Conservation (phyloP, 768 basidiomycete species). For the Leucocoprinus sp. region DNA sequence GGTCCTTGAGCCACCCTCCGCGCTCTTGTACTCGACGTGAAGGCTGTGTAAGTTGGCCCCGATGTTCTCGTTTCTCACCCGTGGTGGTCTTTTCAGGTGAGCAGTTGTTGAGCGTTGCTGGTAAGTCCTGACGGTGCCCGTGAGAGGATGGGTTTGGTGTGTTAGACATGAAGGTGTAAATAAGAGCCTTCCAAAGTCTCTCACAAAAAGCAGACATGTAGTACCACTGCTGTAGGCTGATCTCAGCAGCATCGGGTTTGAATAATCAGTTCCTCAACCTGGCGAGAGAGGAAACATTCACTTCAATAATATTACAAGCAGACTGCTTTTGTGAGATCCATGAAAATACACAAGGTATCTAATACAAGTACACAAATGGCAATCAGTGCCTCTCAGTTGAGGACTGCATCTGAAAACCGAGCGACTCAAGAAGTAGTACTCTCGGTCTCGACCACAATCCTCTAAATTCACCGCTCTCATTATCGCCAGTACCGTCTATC, state of each 20-base stretch:
- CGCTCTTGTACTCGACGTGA: background rate
- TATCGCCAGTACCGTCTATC: background rate
- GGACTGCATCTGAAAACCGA: background rate
- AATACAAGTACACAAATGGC: too few species aligned
- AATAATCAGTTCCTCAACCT: too few species aligned
- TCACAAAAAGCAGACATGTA: too few species aligned
- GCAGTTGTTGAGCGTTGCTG: background rate
- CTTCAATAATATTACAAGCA: too few species aligned
- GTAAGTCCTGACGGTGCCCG: slow-evolving; percentile 6
- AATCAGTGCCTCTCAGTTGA: background rate
- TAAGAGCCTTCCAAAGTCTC: background rate
- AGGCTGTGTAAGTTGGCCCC: background rate
- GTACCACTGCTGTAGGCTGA: too few species aligned
- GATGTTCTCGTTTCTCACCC: background rate
- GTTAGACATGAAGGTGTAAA: background rate
- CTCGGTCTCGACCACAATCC: background rate
- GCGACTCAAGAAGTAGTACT: background rate
- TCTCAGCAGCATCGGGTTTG: too few species aligned
- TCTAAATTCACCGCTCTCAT: background rate
- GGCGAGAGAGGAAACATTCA: too few species aligned
- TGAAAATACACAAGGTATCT: too few species aligned
- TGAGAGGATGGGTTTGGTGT: background rate
- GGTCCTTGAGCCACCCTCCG: background rate
- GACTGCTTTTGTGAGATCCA: too few species aligned
- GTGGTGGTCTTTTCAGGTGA: background rate